A percentile compares a stretch with the other conserved stretches of the same genome.
Evolutionary conservation across 192 early-diverging fungal genomes (phyloP).

Genomic region (Linderina pennispora): DNA sequence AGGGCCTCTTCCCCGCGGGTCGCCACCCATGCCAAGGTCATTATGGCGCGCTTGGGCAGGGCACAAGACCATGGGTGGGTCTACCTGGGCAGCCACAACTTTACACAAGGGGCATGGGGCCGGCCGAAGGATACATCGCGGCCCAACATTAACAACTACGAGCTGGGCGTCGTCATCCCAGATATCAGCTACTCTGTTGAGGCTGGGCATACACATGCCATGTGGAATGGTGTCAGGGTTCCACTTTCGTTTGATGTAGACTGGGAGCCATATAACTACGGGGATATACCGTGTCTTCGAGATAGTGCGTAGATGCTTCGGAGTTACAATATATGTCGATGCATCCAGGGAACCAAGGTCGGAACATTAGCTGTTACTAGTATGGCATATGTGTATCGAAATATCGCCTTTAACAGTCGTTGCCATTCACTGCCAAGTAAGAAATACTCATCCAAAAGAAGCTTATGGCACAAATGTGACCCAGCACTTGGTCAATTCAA

Average conservation of each 20-base stretch:
- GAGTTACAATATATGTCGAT: too few species aligned
- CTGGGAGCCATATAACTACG: conserved; percentile 14
- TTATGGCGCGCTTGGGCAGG: conserved; percentile 10
- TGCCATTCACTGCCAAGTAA: too few species aligned
- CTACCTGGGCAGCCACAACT: conserved; percentile 39
- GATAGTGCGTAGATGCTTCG: too few species aligned
- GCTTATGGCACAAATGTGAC: too few species aligned
- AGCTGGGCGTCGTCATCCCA: conserved; percentile 31
- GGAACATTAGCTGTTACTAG: too few species aligned
- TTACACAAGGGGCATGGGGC: conserved; percentile 36
- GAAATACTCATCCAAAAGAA: too few species aligned
- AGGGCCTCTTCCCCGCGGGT: conserved; percentile 2
- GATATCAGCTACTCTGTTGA: conserved; percentile 8
- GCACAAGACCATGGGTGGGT: conserved; percentile 18
- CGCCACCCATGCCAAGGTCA: conserved; percentile 23
- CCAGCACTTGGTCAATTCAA: too few species aligned
- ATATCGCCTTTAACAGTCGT: too few species aligned
- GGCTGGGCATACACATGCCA: conserved; percentile 17
- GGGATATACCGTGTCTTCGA: conserved; percentile 9
- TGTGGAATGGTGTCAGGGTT: conserved; percentile 12
- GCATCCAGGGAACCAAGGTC: too few species aligned
- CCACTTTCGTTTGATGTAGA: conserved; percentile 25
- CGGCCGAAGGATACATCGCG: background rate
- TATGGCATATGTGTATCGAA: too few species aligned
- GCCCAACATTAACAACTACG: conserved; percentile 28